Base-by-base conservation (phyloP, 805 yeast species). In the Clavispora vitiphila region DNA sequence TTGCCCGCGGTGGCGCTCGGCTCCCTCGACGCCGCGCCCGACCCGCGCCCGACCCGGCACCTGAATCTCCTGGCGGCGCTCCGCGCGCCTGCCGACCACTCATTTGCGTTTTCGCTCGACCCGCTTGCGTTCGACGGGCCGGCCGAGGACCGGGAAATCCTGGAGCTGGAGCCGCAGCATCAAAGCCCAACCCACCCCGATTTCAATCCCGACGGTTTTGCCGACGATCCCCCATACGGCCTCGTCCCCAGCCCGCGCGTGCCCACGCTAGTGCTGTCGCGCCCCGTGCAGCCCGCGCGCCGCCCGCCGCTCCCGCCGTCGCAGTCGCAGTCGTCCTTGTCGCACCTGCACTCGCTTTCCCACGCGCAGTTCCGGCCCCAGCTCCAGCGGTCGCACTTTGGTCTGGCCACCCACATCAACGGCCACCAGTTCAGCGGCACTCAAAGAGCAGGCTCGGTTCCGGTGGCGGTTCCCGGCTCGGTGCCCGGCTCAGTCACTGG, bases 61-160 rank as follows among this genome's bases (percentile, higher is more conserved):
- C 47, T 48, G 47, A 40, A 51, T 24, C 43, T 51, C 18, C 46
- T 54, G 23, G 53, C 56, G 14, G 57, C 56, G n/a, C 52, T 48
- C 37, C 44, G 42, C 35, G 44, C 38, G 29, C 22, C 38, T 9
- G 39, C 24, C 19, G 39, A 39, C 24, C 44, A 50, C 35, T 48
- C 44, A 12, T 62, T 48, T 41, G 51, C 55, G 18, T 74, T 74
- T 44, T 56, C 69, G 36, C 60, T 74, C 22, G 76, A 72, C 44
- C 76, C 78, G 3, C 54, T 73, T 43, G 77, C 77, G 0, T 67
- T 70, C 43, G 80, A 75, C 39, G 77, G 75, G 6, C 67, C 71
- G n/a, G n/a, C n/a, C n/a, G n/a, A n/a, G n/a, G n/a, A n/a, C n/a
- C n/a, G n/a, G n/a, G n/a, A n/a, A n/a, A n/a, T n/a, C n/a, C n/a